Base-by-base conservation (phyloP, 345 rosid species). In the Corymbia maculata region DNA sequence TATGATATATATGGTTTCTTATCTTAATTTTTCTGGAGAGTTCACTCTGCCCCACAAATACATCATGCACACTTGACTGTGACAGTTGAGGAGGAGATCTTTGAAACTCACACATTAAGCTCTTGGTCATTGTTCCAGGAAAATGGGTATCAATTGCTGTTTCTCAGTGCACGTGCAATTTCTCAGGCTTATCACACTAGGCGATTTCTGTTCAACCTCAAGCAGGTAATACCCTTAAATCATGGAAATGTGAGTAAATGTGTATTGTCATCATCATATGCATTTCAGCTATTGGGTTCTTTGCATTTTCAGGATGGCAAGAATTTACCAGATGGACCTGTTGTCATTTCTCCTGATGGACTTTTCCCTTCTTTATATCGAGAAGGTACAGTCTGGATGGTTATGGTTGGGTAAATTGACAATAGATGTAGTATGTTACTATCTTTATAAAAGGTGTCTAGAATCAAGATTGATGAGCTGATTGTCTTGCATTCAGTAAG, bases 291-390 rank as follows among this genome's bases (percentile, higher is more conserved):
- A 26, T 52, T 2, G 45, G 30, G 49, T 44, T 80, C 47, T 61
- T 53, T 85, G 30, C 28, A 47, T 87, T 86, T 88, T 24, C 68
- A 97, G 99, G 96, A 98, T 85, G 99, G 99, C 75, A 97, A 95
- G 91, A 95, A 95, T 86, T 95, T 98, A 90, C 99, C 99, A 42
- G 99, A 98, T 88, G 99, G 99, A 55, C 99, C 99, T 30, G 95
- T 97, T 90, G 97, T 98, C 87, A 98, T 98, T 89, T 98, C 99
- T 87, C 99, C 99, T 1, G 99, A 98, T 92, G 99, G 99, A 16
- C 94, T 98, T 89, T 94, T 98, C 91, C 99, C 99, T 49, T 98
- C 99, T 59, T 79, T 98, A 86, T 95, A 82, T 92, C 96, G 99
- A 82, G 99, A 98, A 95, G 99, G 99, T 97, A 93, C 91, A 21